Evolutionary conservation across 352 stramenopile species (phyloP).

Genomic region (Phytophthora tentaculata): DNA sequence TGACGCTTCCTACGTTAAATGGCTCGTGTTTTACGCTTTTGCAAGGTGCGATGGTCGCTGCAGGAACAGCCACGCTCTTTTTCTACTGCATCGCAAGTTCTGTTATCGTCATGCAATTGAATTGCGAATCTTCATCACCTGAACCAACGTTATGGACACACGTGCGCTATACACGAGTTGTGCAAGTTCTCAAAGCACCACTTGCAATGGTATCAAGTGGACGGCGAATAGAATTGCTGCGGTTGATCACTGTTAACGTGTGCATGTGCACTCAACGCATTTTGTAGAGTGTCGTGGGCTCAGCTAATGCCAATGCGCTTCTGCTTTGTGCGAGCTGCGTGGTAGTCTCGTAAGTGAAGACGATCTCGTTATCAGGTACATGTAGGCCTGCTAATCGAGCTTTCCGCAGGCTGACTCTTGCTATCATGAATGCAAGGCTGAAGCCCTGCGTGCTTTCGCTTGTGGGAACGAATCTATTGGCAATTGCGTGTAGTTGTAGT

Average conservation of each 20-base stretch:
- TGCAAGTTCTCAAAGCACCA: slow-evolving; percentile 45
- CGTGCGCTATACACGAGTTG: slow-evolving; percentile 49
- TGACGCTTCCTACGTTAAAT: slow-evolving; percentile 34
- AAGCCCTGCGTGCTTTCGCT: slow-evolving; percentile 53
- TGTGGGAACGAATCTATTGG: slow-evolving; percentile 27
- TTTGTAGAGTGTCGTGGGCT: slow-evolving; percentile 44
- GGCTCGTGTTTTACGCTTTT: slow-evolving; percentile 46
- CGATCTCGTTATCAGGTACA: background rate
- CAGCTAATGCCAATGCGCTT: slow-evolving; percentile 45
- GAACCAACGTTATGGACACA: slow-evolving; percentile 68
- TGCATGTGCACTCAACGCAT: background rate
- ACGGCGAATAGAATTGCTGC: background rate
- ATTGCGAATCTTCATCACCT: slow-evolving; percentile 59
- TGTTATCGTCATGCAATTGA: slow-evolving; percentile 59
- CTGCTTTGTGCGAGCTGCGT: slow-evolving; percentile 40
- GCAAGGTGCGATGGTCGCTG: slow-evolving; percentile 34
- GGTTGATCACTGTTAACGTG: slow-evolving; percentile 8
- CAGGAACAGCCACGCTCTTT: slow-evolving; percentile 33
- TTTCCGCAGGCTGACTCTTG: slow-evolving; percentile 30
- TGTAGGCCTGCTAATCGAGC: slow-evolving; percentile 8
- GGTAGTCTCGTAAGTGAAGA: slow-evolving; percentile 37
- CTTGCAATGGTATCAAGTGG: slow-evolving; percentile 53
- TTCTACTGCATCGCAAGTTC: slow-evolving; percentile 42
- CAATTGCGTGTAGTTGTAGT: background rate
- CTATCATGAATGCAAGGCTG: slow-evolving; percentile 49